phyloP scores from a whole-genome alignment of 768 basidiomycete species.

The Boletus huronensis region DNA sequence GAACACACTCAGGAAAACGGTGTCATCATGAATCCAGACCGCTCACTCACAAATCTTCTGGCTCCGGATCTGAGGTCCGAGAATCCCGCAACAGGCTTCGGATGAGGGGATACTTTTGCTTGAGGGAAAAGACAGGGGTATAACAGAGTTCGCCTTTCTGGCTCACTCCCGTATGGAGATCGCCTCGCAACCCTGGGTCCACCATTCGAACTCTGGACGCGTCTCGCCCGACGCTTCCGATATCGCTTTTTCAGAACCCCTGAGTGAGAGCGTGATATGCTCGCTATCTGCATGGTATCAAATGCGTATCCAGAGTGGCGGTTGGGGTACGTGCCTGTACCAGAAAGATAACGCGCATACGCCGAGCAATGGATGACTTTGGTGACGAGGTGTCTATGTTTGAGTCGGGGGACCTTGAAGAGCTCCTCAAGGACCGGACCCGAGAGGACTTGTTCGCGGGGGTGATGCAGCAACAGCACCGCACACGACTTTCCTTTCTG shows the following conservation, averaged over 20 bases:
- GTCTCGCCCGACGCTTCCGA: neutral
- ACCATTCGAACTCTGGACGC: neutral
- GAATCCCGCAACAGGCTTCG: neutral
- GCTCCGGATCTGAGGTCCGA: neutral
- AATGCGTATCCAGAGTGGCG: neutral
- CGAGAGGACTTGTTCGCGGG: neutral
- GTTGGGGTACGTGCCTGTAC: neutral
- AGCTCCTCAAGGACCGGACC: neutral
- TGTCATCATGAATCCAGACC: neutral
- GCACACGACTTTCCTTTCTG: neutral
- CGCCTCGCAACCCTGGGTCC: neutral
- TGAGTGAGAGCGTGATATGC: neutral
- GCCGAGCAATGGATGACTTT: neutral
- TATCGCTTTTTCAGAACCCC: neutral
- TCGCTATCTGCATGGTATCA: neutral
- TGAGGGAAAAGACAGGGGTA: neutral
- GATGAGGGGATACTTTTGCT: neutral
- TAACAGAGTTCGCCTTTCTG: neutral
- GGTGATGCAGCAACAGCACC: neutral
- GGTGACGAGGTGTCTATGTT: neutral
- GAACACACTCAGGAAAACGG: neutral
- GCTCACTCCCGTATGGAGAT: neutral
- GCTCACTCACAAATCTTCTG: neutral
- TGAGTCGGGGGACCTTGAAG: neutral
- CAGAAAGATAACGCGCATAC: neutral